These are phyloP conservation scores for Yamadazyma buinensis DNA, from an alignment of 1,139 yeast genomes.

Conservation along the genomic window DNA sequence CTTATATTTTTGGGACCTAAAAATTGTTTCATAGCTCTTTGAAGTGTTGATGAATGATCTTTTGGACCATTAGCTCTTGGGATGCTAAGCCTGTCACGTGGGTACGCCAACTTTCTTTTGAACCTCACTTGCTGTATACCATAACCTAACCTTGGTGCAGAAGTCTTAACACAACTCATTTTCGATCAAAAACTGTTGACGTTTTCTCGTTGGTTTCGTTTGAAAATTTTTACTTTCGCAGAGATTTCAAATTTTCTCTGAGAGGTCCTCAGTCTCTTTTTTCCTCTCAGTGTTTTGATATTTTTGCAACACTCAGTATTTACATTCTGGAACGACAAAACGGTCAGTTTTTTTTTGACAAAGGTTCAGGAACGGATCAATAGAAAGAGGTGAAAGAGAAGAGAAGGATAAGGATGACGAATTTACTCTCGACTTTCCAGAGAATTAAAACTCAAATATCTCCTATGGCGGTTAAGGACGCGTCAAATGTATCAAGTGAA, in stretches of 20 bases:
- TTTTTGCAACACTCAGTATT: no score
- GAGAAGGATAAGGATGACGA: constrained; percentile 13
- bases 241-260: no score
- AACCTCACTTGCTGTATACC: constrained; percentile 17
- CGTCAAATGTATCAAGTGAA: constrained; percentile 16
- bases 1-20: constrained; percentile 81
- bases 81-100: constrained; percentile 22
- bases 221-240: no score
- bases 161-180: no score
- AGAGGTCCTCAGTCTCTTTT: no score
- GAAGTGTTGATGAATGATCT: constrained; percentile 27
- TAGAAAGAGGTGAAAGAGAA: no score
- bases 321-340: no score
- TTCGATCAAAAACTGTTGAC: no score
- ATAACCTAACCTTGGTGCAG: background rate
- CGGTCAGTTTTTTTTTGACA: no score
- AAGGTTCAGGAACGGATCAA: background rate
- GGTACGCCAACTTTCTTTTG: constrained; percentile 28
- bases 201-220: no score
- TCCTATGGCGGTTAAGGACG: constrained; percentile 12
- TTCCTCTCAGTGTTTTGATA: no score
- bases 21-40: constrained; percentile 44
- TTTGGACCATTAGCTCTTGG: constrained; percentile 25
- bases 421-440: constrained; percentile 15
- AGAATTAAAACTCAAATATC: constrained; percentile 13